phyloP scores from a whole-genome alignment of 2,329 filamentous ascomycete species.

The Aspergillus pseudoviridinutans region DNA sequence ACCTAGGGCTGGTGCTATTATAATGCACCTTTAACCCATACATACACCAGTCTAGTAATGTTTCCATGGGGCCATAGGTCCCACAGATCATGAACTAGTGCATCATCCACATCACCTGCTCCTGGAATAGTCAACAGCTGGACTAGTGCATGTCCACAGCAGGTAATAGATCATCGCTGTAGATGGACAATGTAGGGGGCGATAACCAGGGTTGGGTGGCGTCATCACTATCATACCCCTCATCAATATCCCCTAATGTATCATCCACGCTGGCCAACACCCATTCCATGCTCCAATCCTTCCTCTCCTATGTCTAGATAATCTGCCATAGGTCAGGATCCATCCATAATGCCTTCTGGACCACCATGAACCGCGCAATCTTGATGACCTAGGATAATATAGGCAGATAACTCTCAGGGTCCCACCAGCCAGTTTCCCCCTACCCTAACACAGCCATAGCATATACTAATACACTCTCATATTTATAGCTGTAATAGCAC shows the following conservation, averaged over 20 bases:
- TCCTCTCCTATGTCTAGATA: neutral
- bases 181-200: too few species aligned
- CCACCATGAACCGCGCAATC: neutral
- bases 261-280: neutral
- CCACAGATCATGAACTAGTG: slow-evolving; percentile 1
- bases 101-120: neutral
- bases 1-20: neutral
- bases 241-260: neutral
- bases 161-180: neutral
- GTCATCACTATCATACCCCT: neutral
- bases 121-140: too few species aligned
- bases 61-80: too few species aligned
- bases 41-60: neutral
- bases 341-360: neutral
- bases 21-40: slow-evolving; percentile 7
- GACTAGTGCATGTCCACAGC: too few species aligned
- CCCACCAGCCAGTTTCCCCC: neutral
- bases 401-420: neutral
- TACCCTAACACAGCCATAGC: neutral
- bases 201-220: too few species aligned
- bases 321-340: neutral
- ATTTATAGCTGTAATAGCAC: too few species aligned
- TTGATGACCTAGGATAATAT: neutral
- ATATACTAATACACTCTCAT: neutral
- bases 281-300: neutral